phyloP scores from a whole-genome alignment of 805 yeast species.

The Saturnispora sekii region DNA sequence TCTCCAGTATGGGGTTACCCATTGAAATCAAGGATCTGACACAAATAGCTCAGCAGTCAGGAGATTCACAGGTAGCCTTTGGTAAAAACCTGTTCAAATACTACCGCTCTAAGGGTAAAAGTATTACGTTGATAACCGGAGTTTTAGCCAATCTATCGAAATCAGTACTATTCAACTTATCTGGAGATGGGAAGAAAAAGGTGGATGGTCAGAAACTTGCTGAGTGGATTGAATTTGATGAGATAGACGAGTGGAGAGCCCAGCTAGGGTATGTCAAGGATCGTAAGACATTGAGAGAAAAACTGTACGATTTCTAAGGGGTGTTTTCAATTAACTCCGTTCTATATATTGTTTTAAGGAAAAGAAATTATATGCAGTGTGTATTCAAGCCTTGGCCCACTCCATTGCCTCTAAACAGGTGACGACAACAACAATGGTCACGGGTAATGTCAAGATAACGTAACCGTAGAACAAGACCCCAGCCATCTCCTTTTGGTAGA shows the following conservation, averaged over 20 bases:
- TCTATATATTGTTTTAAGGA: neutral
- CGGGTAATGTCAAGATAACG: constrained; percentile 64
- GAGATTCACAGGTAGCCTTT: constrained; percentile 30
- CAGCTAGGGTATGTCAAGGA: constrained; percentile 13
- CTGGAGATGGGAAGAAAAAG: neutral
- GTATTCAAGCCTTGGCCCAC: constrained; percentile 22
- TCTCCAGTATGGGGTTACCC: constrained; percentile 39
- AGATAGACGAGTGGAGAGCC: constrained; percentile 17
- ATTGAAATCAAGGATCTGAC: constrained; percentile 32
- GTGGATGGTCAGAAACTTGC: neutral
- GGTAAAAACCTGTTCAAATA: constrained; percentile 33
- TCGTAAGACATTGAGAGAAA: constrained; percentile 1
- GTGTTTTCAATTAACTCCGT: neutral
- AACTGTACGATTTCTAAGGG: constrained; percentile 3
- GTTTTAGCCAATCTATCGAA: constrained; percentile 17
- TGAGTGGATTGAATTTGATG: constrained; percentile 10
- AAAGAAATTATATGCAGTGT: neutral
- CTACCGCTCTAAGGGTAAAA: constrained; percentile 33
- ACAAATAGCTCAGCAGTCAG: constrained; percentile 29
- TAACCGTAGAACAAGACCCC: constrained; percentile 79
- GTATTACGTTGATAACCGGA: constrained; percentile 18
- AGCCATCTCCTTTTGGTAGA: constrained; percentile 75
- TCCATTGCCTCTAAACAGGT: constrained; percentile 47
- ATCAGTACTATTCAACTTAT: constrained; percentile 9
- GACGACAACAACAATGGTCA: constrained; percentile 63